phyloP scores from a whole-genome alignment of 441 rosid genomes.

The Theobroma grandiflorum region DNA sequence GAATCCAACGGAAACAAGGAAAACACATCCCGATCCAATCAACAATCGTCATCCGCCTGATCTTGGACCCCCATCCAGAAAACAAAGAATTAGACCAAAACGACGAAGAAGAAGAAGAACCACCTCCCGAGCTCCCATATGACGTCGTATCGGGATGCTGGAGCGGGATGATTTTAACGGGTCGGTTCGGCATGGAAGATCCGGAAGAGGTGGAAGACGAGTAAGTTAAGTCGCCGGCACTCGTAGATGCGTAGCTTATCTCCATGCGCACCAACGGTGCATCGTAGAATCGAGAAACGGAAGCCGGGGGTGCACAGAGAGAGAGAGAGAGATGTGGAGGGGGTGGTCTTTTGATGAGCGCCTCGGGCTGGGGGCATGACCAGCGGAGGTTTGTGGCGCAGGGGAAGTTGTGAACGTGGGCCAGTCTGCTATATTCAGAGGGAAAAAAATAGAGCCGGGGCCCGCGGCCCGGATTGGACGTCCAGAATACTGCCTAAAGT shows the following conservation, averaged over 20 bases:
- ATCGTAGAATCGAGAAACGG: neutral
- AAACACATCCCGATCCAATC: slow-evolving; percentile 66
- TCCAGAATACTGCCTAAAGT: neutral
- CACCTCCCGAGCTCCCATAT: slow-evolving; percentile 14
- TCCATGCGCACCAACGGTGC: slow-evolving; percentile 48
- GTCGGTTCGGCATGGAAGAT: slow-evolving; percentile 55
- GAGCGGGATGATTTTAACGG: slow-evolving; percentile 77
- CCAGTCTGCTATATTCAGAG: neutral
- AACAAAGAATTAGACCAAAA: slow-evolving; percentile 40
- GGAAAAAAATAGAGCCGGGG: neutral
- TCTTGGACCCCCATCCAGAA: slow-evolving; percentile 46
- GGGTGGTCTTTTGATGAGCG: neutral
- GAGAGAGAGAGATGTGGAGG: neutral
- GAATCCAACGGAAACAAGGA: slow-evolving; percentile 89
- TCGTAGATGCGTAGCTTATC: slow-evolving; percentile 70
- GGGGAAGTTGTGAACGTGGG: neutral
- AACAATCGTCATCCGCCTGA: slow-evolving; percentile 55
- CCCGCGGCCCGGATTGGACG: neutral
- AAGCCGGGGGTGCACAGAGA: neutral
- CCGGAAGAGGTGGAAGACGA: slow-evolving; percentile 25
- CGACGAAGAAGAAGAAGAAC: slow-evolving; percentile 5
- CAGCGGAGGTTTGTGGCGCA: neutral
- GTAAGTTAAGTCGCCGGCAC: slow-evolving; percentile 45
- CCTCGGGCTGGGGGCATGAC: neutral
- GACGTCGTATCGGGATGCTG: slow-evolving; percentile 61